A percentile compares a stretch with the other conserved stretches of the same genome.
phyloP scores from a whole-genome alignment of 306 rosid genomes.

The Psophocarpus tetragonolobus region DNA sequence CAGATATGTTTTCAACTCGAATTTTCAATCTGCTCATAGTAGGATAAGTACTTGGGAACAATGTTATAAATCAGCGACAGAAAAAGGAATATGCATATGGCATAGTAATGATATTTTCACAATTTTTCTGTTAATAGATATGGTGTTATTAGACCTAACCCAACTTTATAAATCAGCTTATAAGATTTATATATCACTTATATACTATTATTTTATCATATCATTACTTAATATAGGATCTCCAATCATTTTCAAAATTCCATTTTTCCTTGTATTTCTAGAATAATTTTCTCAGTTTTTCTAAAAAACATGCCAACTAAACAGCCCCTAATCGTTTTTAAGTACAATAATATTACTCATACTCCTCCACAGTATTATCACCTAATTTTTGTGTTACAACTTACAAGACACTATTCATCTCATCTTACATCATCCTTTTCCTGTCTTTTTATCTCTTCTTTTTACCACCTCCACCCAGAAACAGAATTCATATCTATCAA shows the following conservation, averaged over 20 bases:
- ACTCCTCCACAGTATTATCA: not conserved
- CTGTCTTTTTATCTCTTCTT: not conserved
- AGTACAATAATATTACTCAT: too few species aligned
- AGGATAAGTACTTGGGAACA: not conserved
- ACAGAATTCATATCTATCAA: not conserved
- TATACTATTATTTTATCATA: too few species aligned
- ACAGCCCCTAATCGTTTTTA: too few species aligned
- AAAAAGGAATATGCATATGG: not conserved
- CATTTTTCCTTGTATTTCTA: too few species aligned
- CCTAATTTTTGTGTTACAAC: not conserved
- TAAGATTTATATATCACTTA: too few species aligned
- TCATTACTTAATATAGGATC: too few species aligned
- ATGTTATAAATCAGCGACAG: not conserved
- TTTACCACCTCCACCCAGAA: not conserved
- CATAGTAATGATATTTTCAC: not conserved
- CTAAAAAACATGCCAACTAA: too few species aligned
- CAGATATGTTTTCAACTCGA: not conserved
- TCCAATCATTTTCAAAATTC: too few species aligned
- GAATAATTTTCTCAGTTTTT: too few species aligned
- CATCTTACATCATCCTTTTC: not conserved
- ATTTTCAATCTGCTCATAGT: not conserved
- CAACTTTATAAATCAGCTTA: too few species aligned
- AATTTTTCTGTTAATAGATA: too few species aligned
- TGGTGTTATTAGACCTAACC: too few species aligned
- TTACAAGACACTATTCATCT: not conserved